phyloP scores from a whole-genome alignment of 139 green algal species.

The Tetradesmus lagerheimii region DNA sequence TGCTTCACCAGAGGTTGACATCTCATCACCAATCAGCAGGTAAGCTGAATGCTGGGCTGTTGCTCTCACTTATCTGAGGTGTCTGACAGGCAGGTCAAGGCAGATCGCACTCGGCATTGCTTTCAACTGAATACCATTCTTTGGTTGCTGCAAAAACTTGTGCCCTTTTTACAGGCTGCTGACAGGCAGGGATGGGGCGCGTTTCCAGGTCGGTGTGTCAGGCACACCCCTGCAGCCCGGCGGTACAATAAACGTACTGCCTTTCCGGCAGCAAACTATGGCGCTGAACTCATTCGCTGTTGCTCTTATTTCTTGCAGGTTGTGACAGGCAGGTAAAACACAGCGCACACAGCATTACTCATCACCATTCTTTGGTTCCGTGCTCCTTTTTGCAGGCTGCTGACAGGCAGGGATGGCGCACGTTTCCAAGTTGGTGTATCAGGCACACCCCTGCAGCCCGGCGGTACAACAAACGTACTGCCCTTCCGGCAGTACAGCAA shows the following conservation, averaged over 20 bases:
- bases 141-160: background rate
- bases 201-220: background rate
- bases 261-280: too few species aligned
- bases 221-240: background rate
- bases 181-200: background rate
- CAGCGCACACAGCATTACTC: too few species aligned
- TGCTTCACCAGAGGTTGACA: constrained; percentile 45
- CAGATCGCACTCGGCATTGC: too few species aligned
- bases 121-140: too few species aligned
- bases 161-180: background rate
- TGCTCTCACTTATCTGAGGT: too few species aligned
- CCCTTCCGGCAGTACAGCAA: constrained; percentile 1
- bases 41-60: background rate
- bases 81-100: too few species aligned
- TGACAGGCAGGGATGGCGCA: background rate
- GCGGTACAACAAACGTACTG: constrained; percentile 3
- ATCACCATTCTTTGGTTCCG: background rate
- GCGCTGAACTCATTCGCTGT: too few species aligned
- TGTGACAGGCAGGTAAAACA: too few species aligned
- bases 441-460: background rate
- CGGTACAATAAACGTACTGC: background rate
- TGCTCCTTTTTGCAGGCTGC: background rate
- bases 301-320: too few species aligned
- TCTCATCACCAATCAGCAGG: background rate
- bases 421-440: background rate